Base-by-base conservation (phyloP, 2,329 filamentous ascomycete genomes). In the Penicillium sp. region DNA sequence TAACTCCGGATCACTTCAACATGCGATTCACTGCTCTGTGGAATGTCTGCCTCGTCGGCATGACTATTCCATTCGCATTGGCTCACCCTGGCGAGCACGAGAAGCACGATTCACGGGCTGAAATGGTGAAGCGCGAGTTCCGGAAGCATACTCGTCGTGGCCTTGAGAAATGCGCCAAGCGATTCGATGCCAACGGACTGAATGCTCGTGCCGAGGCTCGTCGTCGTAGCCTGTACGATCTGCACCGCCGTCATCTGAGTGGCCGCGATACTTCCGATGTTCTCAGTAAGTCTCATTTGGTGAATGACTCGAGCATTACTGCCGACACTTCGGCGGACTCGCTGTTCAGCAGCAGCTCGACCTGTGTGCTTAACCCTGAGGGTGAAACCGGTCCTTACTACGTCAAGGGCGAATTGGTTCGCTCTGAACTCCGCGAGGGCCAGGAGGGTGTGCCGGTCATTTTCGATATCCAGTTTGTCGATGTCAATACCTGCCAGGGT, bases 331-430 rank as follows among this genome's bases (percentile, higher is more conserved):
- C 35, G 0, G 57, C 45, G 1, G 51, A 41, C 7, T 34, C 43
- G 3, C 15, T 58, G 4, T 57, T 65, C 22, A 58, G 45, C 22
- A 48, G 22, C 45, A 60, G 35, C 11, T 47, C 37, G 4, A 59
- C 50, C 31, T 84, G 82, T 62, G 68, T 83, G 15, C 73, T 85
- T 34, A 78, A 75, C 28, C 82, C 82, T 0, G 82, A 84, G 67
- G 79, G 79, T 14, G 83, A 79, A 5, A 75, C 54, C 10, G 66
- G 68, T 2, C 82, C 82, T 8, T 84, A 82, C 74, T 85, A 70
- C 51, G 72, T 78, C n/a, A 60, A 63, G 15, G 75, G 76, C 11
- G 76, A 78, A 56, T 64, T 72, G 22, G 67, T 78, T 45, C 71
- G 77, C n/a, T 66, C 71, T 2, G 67, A 79, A 47, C 63, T 78